These are phyloP conservation scores for Populus hybrid DNA, from an alignment of 441 rosid genomes.

Conservation along the genomic window DNA sequence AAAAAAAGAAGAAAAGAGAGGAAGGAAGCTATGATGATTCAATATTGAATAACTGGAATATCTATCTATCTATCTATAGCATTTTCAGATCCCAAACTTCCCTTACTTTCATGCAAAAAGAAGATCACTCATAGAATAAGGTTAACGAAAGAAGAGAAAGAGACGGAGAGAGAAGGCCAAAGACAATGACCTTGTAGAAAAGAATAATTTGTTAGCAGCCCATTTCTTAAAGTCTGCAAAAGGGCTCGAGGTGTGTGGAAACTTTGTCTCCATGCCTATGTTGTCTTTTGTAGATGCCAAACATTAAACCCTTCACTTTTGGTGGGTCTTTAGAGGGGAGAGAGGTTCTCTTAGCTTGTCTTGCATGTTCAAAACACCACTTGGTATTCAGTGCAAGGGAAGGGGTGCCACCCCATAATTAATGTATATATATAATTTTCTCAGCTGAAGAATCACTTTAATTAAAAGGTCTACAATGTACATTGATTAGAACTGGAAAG, in stretches of 20 bases:
- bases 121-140: background rate
- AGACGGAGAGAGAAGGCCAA: slow-evolving; percentile 1
- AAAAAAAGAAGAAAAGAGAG: slow-evolving; percentile 4
- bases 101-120: slow-evolving; percentile 53
- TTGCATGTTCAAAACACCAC: slow-evolving; percentile 3
- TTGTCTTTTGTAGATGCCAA: slow-evolving; percentile 40
- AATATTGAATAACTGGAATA: slow-evolving; percentile 6
- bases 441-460: slow-evolving; percentile 12
- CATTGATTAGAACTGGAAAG: slow-evolving; percentile 7
- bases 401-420: no score
- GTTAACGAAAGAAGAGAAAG: background rate
- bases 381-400: slow-evolving; percentile 13
- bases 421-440: background rate
- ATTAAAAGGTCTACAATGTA: slow-evolving; percentile 2
- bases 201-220: slow-evolving; percentile 16
- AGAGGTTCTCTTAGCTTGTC: background rate
- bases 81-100: slow-evolving; percentile 37
- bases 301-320: slow-evolving; percentile 12
- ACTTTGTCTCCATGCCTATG: slow-evolving; percentile 39
- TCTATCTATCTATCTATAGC: background rate
- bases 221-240: no score
- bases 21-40: background rate
- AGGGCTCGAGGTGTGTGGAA: slow-evolving; percentile 29
- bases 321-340: slow-evolving; percentile 20
- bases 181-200: slow-evolving; percentile 25